A percentile compares a stretch with the other conserved stretches of the same genome.
Conservation (phyloP, 2,329 filamentous ascomycete species). For the Zarea fungicola region DNA sequence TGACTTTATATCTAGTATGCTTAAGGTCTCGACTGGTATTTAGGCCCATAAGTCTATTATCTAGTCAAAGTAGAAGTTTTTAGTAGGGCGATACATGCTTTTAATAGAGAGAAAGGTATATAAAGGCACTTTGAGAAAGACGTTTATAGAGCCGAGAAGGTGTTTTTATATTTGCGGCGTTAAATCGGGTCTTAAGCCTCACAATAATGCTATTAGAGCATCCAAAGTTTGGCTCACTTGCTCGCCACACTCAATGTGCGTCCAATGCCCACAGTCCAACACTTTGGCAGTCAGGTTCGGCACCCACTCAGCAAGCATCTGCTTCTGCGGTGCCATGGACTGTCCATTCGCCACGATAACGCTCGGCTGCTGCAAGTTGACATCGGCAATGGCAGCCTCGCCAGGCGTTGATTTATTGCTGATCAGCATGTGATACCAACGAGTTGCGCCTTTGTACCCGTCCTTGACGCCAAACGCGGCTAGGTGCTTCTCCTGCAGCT, state of each 20-base stretch:
- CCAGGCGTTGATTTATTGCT: slow-evolving; percentile 23
- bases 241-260: slow-evolving; percentile 24
- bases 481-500: slow-evolving; percentile 21
- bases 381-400: slow-evolving; percentile 14
- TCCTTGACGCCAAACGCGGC: slow-evolving; percentile 18
- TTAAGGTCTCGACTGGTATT: too few relatives aligned
- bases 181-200: too few relatives aligned
- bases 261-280: slow-evolving; percentile 31
- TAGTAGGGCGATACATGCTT: too few relatives aligned
- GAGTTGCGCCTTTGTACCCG: slow-evolving; percentile 26
- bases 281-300: slow-evolving; percentile 31
- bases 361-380: slow-evolving; percentile 17
- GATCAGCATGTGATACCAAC: slow-evolving; percentile 28
- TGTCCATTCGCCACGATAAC: slow-evolving; percentile 21
- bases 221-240: slow-evolving; percentile 20
- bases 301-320: slow-evolving; percentile 24
- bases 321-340: slow-evolving; percentile 18
- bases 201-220: too few relatives aligned
- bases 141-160: too few relatives aligned
- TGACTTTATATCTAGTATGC: too few relatives aligned
- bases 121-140: too few relatives aligned
- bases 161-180: too few relatives aligned
- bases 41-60: too few relatives aligned
- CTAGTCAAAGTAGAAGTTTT: too few relatives aligned
- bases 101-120: too few relatives aligned